Percentiles rank a stretch among this genome's conserved stretches.
These are phyloP conservation scores for Rhizopogon roseolus DNA, from an alignment of 768 basidiomycete genomes.

Conservation along the genomic window DNA sequence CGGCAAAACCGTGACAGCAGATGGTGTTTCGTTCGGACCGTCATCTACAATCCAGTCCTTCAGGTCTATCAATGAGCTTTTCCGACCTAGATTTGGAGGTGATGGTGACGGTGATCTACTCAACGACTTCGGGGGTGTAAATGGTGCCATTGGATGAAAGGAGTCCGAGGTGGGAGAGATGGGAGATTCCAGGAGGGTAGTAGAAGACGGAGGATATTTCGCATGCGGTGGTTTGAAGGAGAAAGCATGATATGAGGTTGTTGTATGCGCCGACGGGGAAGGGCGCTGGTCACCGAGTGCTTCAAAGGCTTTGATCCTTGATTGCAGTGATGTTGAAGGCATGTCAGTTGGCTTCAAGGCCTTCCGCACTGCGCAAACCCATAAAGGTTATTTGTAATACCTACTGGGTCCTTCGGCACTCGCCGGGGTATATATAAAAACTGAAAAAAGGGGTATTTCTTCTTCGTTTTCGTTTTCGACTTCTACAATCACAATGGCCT, in stretches of 20 bases:
- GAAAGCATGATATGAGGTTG: constrained; percentile 13
- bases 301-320: constrained; percentile 64
- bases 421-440: neutral
- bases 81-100: constrained; percentile 36
- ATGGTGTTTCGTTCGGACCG: constrained; percentile 31
- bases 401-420: neutral
- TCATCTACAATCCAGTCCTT: constrained; percentile 73
- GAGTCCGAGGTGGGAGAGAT: constrained; percentile 42
- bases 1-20: constrained; percentile 6
- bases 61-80: constrained; percentile 64
- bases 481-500: constrained; percentile 8
- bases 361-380: constrained; percentile 5
- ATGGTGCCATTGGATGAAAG: constrained; percentile 38
- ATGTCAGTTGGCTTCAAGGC: constrained; percentile 19
- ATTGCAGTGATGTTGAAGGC: constrained; percentile 47
- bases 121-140: constrained; percentile 21
- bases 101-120: constrained; percentile 38
- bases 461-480: neutral
- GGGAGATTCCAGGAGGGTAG: constrained; percentile 43
- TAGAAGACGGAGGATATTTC: constrained; percentile 2
- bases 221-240: constrained; percentile 7
- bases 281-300: constrained; percentile 29
- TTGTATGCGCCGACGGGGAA: constrained; percentile 18
- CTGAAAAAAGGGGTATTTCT: neutral
- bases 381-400: neutral